phyloP scores from a whole-genome alignment of 2,329 filamentous ascomycete genomes.

The Nemania sp. region DNA sequence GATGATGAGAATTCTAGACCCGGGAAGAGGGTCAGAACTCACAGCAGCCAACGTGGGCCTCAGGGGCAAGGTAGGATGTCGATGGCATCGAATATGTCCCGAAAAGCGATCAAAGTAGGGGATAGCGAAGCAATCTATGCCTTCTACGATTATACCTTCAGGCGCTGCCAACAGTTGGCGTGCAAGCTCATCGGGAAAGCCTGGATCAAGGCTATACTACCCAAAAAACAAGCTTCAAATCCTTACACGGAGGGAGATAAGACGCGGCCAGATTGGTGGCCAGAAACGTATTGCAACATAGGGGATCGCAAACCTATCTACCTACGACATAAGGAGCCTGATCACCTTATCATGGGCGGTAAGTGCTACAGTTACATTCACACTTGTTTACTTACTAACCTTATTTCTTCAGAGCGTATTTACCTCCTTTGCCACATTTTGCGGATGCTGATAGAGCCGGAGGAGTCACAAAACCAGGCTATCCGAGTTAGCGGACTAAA shows the following conservation, averaged over 20 bases:
- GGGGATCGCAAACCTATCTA: constrained; percentile 53
- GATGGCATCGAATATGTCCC: constrained; percentile 44
- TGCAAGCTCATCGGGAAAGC: constrained; percentile 76
- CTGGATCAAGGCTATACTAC: constrained; percentile 76
- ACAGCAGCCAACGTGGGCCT: constrained; percentile 21
- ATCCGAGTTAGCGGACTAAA: constrained; percentile 59
- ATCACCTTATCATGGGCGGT: constrained; percentile 73
- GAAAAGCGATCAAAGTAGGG: constrained; percentile 55
- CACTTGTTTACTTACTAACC: not conserved
- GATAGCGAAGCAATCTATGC: constrained; percentile 59
- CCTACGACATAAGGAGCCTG: constrained; percentile 72
- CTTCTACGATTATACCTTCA: constrained; percentile 66
- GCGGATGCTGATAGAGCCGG: constrained; percentile 59
- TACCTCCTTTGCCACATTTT: constrained; percentile 64
- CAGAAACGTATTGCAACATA: constrained; percentile 50
- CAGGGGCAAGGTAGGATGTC: constrained; percentile 48
- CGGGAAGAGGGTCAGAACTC: constrained; percentile 43
- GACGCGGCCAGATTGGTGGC: constrained; percentile 71
- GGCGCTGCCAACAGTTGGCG: constrained; percentile 69
- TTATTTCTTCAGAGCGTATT: constrained; percentile 55
- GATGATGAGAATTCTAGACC: constrained; percentile 17
- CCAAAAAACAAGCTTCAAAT: constrained; percentile 76
- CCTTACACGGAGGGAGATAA: constrained; percentile 71
- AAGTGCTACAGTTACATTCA: constrained; percentile 31
- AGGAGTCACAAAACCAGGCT: constrained; percentile 53